Conservation (phyloP, 2,329 filamentous ascomycete genomes). For the Phialophora verrucosa region DNA sequence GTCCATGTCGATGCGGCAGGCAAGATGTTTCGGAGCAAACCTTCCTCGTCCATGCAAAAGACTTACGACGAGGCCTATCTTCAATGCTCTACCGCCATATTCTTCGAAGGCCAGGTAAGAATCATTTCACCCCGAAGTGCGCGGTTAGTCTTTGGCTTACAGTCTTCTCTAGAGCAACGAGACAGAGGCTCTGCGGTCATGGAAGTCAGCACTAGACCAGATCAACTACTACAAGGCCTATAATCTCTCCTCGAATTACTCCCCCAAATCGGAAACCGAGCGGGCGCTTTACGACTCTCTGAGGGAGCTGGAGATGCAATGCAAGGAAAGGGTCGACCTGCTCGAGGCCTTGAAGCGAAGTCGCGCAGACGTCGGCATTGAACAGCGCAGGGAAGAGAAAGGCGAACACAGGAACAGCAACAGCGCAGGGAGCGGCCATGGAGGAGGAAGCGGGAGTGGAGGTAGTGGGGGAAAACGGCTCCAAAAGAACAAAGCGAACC, state of each 20-base stretch:
- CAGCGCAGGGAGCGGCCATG: slow-evolving; percentile 6
- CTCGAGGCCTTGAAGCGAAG: slow-evolving; percentile 78
- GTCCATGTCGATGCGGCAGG: slow-evolving; percentile 19
- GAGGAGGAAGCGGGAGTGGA: slow-evolving; percentile 14
- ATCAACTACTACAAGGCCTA: slow-evolving; percentile 86
- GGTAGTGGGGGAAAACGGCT: slow-evolving; percentile 30
- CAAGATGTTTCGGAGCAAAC: slow-evolving; percentile 60
- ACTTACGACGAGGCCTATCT: slow-evolving; percentile 97
- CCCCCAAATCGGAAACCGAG: slow-evolving; percentile 80
- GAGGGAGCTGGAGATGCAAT: slow-evolving; percentile 83
- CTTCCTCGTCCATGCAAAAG: slow-evolving; percentile 82
- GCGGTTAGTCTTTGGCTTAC: slow-evolving; percentile 6
- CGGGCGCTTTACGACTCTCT: slow-evolving; percentile 80
- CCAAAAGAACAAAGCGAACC: slow-evolving; percentile 35
- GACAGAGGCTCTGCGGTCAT: slow-evolving; percentile 84
- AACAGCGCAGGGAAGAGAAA: slow-evolving; percentile 32
- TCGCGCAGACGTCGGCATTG: slow-evolving; percentile 50
- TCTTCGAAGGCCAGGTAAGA: slow-evolving; percentile 87
- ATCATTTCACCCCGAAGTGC: not conserved
- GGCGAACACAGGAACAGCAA: slow-evolving; percentile 25
- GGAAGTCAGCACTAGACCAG: slow-evolving; percentile 84
- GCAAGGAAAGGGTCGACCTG: slow-evolving; percentile 89
- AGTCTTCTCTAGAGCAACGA: slow-evolving; percentile 74
- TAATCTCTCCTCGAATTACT: slow-evolving; percentile 70
- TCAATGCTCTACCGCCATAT: slow-evolving; percentile 92